These are phyloP conservation scores for Cytospora chrysosperma DNA, from an alignment of 2,329 filamentous ascomycete genomes.

Conservation along the genomic window DNA sequence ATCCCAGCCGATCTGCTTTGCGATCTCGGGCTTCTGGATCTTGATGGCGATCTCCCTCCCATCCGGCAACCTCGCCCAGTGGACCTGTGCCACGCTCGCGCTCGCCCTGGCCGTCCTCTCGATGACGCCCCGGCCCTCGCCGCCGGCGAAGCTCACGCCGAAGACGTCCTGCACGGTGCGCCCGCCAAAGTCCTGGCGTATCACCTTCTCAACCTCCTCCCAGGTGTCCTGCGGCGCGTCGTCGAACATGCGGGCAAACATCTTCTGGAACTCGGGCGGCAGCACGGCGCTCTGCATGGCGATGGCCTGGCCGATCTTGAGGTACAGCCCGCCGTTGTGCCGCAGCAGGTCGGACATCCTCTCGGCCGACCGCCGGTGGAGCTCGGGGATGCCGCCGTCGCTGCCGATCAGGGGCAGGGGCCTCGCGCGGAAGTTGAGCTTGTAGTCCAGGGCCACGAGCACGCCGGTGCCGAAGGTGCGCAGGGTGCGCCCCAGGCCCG, in stretches of 20 bases:
- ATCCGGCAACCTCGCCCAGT: conserved; percentile 85
- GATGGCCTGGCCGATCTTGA: conserved; percentile 98
- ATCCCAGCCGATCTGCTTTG: conserved; percentile 88
- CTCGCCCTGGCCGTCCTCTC: conserved; percentile 65
- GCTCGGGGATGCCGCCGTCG: conserved; percentile 65
- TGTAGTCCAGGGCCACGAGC: conserved; percentile 87
- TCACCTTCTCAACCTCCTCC: conserved; percentile 80
- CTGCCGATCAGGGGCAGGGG: conserved; percentile 53
- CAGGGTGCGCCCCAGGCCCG: conserved; percentile 72
- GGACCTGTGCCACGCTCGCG: conserved; percentile 94
- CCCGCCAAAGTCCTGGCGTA: conserved; percentile 84
- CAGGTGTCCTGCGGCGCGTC: conserved; percentile 93
- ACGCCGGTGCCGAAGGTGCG: conserved; percentile 80
- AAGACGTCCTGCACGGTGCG: conserved; percentile 87
- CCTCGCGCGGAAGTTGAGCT: conserved; percentile 86
- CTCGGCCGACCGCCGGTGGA: conserved; percentile 83
- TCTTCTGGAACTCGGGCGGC: conserved; percentile 90
- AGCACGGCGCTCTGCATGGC: conserved; percentile 96
- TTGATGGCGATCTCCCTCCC: conserved; percentile 93
- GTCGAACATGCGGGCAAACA: conserved; percentile 97
- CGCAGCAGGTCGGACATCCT: conserved; percentile 78
- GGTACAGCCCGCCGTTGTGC: conserved; percentile 86
- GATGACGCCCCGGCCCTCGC: conserved; percentile 65
- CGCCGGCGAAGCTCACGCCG: conserved; percentile 76
- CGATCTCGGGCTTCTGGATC: conserved; percentile 94